phyloP scores from a whole-genome alignment of 106 monocot genomes.

The Dactylorhiza incarnata region DNA sequence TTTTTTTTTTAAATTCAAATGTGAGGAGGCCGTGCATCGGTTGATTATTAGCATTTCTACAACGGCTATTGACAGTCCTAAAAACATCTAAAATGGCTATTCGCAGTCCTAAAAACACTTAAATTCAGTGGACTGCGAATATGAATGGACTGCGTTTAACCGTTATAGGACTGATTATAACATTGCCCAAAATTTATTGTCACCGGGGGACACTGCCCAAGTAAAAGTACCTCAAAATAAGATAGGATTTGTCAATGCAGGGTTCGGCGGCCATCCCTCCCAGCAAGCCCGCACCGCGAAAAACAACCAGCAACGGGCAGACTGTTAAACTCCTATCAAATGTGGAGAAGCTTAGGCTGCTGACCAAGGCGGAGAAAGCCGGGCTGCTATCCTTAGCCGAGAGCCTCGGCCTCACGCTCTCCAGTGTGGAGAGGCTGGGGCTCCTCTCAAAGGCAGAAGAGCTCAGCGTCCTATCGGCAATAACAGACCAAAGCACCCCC shows the following conservation, averaged over 20 bases:
- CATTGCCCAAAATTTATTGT: too few relatives aligned
- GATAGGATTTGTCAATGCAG: neutral
- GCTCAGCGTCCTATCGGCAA: conserved; percentile 70
- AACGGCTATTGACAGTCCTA: too few relatives aligned
- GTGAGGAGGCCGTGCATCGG: too few relatives aligned
- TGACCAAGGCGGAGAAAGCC: conserved; percentile 92
- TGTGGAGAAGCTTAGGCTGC: conserved; percentile 87
- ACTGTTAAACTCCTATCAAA: conserved; percentile 87
- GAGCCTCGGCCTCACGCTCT: conserved; percentile 64
- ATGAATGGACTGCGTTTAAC: too few relatives aligned
- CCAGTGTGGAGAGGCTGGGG: conserved; percentile 72
- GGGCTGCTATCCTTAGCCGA: conserved; percentile 85
- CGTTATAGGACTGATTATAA: too few relatives aligned
- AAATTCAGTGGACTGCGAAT: too few relatives aligned
- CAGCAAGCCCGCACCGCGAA: conserved; percentile 32
- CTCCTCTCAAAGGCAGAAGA: conserved; percentile 94
- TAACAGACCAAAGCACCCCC: conserved; percentile 68
- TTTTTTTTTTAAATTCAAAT: too few relatives aligned
- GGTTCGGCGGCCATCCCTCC: neutral
- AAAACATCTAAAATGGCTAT: too few relatives aligned
- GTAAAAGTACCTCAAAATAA: too few relatives aligned
- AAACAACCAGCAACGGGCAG: conserved; percentile 13
- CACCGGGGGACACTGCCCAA: too few relatives aligned
- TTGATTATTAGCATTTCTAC: too few relatives aligned
- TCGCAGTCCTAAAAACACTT: too few relatives aligned